A percentile compares a stretch with the other conserved stretches of the same genome.
Conservation (phyloP, 129 eudicot genomes). For the Erigeron canadensis region DNA sequence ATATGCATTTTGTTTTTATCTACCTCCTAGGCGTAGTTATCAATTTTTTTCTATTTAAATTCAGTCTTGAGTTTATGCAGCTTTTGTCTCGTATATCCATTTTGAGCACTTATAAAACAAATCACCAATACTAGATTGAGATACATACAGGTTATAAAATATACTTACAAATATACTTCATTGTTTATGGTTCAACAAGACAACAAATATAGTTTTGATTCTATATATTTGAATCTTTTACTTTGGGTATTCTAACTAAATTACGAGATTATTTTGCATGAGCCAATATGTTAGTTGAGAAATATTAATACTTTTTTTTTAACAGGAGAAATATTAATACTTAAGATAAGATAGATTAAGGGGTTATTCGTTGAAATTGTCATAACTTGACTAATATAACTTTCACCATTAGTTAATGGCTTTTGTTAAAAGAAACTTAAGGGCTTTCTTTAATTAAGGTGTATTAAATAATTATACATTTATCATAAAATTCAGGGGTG, state of each 20-base stretch:
- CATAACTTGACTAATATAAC: no score
- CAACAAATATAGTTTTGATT: not conserved
- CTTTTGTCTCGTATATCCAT: not conserved
- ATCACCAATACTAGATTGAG: slow-evolving; percentile 9
- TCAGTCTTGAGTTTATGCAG: slow-evolving; percentile 4
- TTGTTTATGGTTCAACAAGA: not conserved
- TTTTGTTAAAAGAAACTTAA: no score
- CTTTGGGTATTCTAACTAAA: not conserved
- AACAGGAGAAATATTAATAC: no score
- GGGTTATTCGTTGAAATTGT: no score
- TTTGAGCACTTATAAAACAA: not conserved
- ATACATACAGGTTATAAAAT: not conserved
- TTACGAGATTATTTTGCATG: not conserved
- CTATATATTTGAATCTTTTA: not conserved
- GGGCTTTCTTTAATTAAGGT: no score
- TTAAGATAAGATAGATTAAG: no score
- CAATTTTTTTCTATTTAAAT: not conserved
- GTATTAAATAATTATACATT: no score
- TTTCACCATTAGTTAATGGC: no score
- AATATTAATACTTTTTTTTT: no score
- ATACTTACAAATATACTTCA: not conserved
- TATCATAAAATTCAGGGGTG: no score
- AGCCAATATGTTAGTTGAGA: no score
- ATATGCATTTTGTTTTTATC: slow-evolving; percentile 27
- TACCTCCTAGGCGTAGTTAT: slow-evolving; percentile 4